phyloP scores from a whole-genome alignment of 805 yeast genomes.

The Priceomyces haplophilus region DNA sequence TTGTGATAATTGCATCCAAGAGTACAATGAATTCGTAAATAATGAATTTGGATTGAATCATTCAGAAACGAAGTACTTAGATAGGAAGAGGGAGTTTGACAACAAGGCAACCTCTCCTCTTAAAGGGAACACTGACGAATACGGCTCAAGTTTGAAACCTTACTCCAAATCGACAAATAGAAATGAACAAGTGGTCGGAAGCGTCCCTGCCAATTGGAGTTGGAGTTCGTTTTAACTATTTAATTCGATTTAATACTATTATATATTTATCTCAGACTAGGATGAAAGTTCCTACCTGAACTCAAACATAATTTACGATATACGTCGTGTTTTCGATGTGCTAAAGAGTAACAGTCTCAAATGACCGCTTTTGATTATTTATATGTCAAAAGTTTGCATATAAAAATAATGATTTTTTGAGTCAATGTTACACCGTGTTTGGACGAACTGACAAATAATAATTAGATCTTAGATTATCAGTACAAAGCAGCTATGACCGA shows the following conservation, averaged over 20 bases:
- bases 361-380: too few species aligned
- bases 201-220: constrained; percentile 73
- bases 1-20: constrained; percentile 63
- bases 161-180: constrained; percentile 6
- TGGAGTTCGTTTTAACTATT: constrained; percentile 63
- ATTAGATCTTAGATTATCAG: too few species aligned
- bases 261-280: too few species aligned
- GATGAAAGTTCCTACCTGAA: too few species aligned
- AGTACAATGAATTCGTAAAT: constrained; percentile 51
- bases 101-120: neutral
- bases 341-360: too few species aligned
- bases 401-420: too few species aligned
- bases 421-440: constrained; percentile 5
- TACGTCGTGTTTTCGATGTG: too few species aligned
- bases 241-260: neutral
- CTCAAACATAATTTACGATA: too few species aligned
- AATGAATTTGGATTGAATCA: constrained; percentile 34
- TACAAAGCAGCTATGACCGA: constrained; percentile 11
- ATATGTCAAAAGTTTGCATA: neutral
- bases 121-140: neutral
- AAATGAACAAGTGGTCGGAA: constrained; percentile 40
- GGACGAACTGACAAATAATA: constrained; percentile 7
- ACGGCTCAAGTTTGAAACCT: neutral
- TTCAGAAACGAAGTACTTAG: neutral
- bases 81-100: neutral